phyloP scores from a whole-genome alignment of 805 yeast genomes.

The Candida stauntonica region DNA sequence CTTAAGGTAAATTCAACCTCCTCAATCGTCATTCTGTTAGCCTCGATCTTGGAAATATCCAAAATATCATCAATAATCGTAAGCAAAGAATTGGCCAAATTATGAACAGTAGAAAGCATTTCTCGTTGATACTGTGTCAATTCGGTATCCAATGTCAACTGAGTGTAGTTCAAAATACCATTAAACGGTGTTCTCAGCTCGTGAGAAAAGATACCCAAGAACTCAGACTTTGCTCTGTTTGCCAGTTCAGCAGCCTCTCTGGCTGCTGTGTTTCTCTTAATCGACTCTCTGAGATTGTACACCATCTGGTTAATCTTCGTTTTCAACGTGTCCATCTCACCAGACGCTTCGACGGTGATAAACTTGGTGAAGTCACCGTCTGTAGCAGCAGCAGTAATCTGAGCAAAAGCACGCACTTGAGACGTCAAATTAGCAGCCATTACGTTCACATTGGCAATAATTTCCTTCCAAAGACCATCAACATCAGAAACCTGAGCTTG shows the following conservation, averaged over 20 bases:
- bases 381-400: constrained; percentile 90
- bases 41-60: constrained; percentile 91
- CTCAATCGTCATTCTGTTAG: constrained; percentile 89
- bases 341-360: constrained; percentile 86
- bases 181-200: constrained; percentile 91
- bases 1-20: constrained; percentile 81
- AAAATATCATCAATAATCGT: constrained; percentile 87
- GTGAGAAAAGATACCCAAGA: constrained; percentile 82
- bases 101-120: constrained; percentile 86
- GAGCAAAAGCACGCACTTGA: constrained; percentile 90
- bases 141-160: constrained; percentile 81
- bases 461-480: constrained; percentile 89
- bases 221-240: constrained; percentile 83
- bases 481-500: constrained; percentile 90
- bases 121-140: constrained; percentile 88
- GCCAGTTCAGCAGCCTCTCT: constrained; percentile 93
- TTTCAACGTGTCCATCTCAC: constrained; percentile 69
- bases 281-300: constrained; percentile 78
- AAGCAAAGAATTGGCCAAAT: constrained; percentile 76
- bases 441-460: constrained; percentile 84
- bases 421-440: constrained; percentile 91
- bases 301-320: constrained; percentile 74
- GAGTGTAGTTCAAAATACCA: constrained; percentile 93
- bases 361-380: constrained; percentile 90
- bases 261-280: constrained; percentile 88